These are phyloP conservation scores for Odonthalia washingtoniensis DNA, from an alignment of 31 red algal species.

Conservation along the genomic window DNA sequence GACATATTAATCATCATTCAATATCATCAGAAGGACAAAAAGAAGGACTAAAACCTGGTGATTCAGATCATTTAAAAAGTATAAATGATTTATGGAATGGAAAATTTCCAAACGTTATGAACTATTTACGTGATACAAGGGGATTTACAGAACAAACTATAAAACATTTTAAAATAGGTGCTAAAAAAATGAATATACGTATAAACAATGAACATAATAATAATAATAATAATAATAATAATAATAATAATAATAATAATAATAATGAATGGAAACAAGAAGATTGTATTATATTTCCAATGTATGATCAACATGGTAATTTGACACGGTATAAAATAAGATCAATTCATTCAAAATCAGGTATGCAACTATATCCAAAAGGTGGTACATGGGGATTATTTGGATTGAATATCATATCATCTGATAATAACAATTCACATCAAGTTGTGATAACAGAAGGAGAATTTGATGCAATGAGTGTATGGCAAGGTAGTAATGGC, in stretches of 20 bases:
- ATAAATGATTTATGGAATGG: no score
- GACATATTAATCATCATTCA: no score
- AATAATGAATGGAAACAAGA: constrained; percentile 35
- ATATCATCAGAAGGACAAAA: no score
- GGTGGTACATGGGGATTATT: constrained; percentile 90
- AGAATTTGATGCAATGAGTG: constrained; percentile 90
- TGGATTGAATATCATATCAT: constrained; percentile 79
- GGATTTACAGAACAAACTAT: not conserved
- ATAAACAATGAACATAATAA: not conserved
- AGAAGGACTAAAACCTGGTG: no score
- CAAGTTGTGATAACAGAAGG: constrained; percentile 89
- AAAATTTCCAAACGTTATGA: not conserved
- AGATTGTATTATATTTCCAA: constrained; percentile 71
- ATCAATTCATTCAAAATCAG: constrained; percentile 64
- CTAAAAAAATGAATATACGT: not conserved
- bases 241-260: no score
- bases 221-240: not conserved
- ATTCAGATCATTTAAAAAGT: no score
- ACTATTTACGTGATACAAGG: not conserved
- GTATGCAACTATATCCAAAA: constrained; percentile 75
- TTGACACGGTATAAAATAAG: constrained; percentile 77
- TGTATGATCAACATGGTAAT: constrained; percentile 51
- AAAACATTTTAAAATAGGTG: not conserved
- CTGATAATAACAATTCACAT: constrained; percentile 38
- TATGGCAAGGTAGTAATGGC: constrained; percentile 83